Percentiles rank a stretch among this genome's conserved stretches.
These are phyloP conservation scores for Xylaria bambusicola DNA, from an alignment of 495 filamentous ascomycete species.

Conservation along the genomic window DNA sequence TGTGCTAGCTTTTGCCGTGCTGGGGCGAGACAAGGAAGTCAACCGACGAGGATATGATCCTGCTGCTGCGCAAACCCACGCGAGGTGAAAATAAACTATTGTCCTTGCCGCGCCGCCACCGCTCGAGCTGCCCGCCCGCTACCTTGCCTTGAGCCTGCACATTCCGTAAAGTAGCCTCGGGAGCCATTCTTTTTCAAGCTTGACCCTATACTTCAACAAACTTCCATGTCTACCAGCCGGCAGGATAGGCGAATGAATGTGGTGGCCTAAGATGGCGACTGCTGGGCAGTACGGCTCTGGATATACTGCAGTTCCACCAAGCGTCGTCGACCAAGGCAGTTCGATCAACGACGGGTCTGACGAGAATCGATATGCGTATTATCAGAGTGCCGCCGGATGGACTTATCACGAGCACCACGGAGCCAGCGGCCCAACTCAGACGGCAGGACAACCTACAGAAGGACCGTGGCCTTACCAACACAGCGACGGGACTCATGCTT, in stretches of 20 bases:
- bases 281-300: slow-evolving; percentile 15
- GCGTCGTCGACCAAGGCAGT: neutral
- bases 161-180: neutral
- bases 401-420: neutral
- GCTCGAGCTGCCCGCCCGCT: slow-evolving; percentile 6
- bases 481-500: neutral
- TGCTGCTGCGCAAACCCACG: neutral
- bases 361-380: slow-evolving; percentile 6
- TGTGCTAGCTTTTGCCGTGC: slow-evolving; percentile 7
- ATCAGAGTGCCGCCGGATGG: slow-evolving; percentile 5
- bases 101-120: slow-evolving; percentile 8
- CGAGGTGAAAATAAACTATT: slow-evolving; percentile 13
- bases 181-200: neutral
- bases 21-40: slow-evolving; percentile 1
- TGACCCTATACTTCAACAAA: neutral
- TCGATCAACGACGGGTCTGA: slow-evolving; percentile 1
- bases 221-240: slow-evolving; percentile 8
- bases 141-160: neutral
- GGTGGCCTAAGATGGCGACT: slow-evolving; percentile 18
- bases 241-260: slow-evolving; percentile 12
- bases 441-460: neutral
- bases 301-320: slow-evolving; percentile 13
- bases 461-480: slow-evolving; percentile 8
- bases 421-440: neutral
- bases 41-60: neutral